A percentile compares a stretch with the other conserved stretches of the same genome.
Conservation (phyloP, 805 yeast species). For the Nematodospora valgi region DNA sequence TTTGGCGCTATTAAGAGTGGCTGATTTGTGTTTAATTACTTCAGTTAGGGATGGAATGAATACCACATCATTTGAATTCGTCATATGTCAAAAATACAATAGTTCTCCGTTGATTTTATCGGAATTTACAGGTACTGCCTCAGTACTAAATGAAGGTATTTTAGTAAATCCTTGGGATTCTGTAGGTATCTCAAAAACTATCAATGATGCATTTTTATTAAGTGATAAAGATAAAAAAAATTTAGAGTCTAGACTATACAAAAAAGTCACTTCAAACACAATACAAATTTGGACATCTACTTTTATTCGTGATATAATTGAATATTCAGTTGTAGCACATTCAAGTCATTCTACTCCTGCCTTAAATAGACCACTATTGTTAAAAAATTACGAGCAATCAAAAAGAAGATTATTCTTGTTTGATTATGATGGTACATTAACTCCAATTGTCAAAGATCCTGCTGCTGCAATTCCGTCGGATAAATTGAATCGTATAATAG, state of each 20-base stretch:
- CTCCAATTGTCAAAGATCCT: conserved; percentile 95
- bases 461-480: conserved; percentile 96
- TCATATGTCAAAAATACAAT: conserved; percentile 75
- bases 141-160: conserved; percentile 67
- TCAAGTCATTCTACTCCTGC: conserved; percentile 62
- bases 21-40: conserved; percentile 86
- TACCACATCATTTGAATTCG: conserved; percentile 90
- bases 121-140: conserved; percentile 88
- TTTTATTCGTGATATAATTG: conserved; percentile 51
- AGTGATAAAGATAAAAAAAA: conserved; percentile 40
- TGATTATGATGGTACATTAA: conserved; percentile 96
- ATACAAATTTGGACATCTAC: conserved; percentile 77
- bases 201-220: conserved; percentile 65
- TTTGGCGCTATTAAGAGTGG: conserved; percentile 79
- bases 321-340: conserved; percentile 35
- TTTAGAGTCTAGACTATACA: conserved; percentile 54
- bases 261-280: conserved; percentile 64
- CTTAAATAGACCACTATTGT: conserved; percentile 65
- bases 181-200: conserved; percentile 84
- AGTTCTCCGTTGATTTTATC: conserved; percentile 79
- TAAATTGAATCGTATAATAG: conserved; percentile 57
- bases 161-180: conserved; percentile 97
- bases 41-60: conserved; percentile 95
- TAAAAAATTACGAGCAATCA: conserved; percentile 57
- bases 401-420: conserved; percentile 75